Percentiles rank a stretch among this genome's conserved stretches.
Evolutionary conservation across 495 filamentous ascomycete genomes (phyloP).

Genomic region (Trichoderma orchidacearum): DNA sequence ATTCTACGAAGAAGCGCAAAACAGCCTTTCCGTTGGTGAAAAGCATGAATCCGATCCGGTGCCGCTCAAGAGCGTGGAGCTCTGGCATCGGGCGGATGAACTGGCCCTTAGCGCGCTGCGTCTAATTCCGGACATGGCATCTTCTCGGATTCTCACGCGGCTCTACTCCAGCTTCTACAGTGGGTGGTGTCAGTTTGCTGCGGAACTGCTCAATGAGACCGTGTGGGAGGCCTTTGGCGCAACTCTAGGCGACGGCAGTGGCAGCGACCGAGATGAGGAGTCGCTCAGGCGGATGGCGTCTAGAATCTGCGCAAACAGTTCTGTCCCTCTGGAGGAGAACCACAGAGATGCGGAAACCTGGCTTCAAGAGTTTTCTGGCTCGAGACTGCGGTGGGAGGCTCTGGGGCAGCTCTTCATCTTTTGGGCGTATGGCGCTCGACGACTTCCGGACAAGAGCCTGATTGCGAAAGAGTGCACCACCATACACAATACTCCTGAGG

Average conservation of each 20-base stretch:
- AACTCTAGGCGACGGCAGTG: background rate
- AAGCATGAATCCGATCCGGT: constrained; percentile 7
- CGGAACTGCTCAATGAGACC: constrained; percentile 1
- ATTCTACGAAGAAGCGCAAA: constrained; percentile 25
- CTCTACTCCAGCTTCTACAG: constrained; percentile 15
- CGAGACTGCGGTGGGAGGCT: constrained; percentile 45
- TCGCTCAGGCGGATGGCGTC: constrained; percentile 12
- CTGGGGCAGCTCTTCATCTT: constrained; percentile 38
- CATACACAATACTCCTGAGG: constrained; percentile 7
- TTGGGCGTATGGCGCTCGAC: constrained; percentile 21
- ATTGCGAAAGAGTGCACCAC: background rate
- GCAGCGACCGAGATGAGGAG: background rate
- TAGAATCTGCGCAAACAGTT: constrained; percentile 12
- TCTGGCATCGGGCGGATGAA: constrained; percentile 8
- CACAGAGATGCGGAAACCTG: constrained; percentile 22
- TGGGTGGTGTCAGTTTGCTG: constrained; percentile 10
- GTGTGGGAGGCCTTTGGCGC: constrained; percentile 10
- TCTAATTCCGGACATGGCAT: constrained; percentile 21
- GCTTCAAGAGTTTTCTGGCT: constrained; percentile 29
- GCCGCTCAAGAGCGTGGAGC: constrained; percentile 19
- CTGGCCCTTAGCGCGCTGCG: constrained; percentile 20
- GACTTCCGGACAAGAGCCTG: constrained; percentile 4
- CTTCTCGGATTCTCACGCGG: constrained; percentile 13
- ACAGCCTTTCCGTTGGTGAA: constrained; percentile 12
- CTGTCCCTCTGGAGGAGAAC: constrained; percentile 11